phyloP scores from a whole-genome alignment of 129 eudicot species.

The Escallonia rubra region DNA sequence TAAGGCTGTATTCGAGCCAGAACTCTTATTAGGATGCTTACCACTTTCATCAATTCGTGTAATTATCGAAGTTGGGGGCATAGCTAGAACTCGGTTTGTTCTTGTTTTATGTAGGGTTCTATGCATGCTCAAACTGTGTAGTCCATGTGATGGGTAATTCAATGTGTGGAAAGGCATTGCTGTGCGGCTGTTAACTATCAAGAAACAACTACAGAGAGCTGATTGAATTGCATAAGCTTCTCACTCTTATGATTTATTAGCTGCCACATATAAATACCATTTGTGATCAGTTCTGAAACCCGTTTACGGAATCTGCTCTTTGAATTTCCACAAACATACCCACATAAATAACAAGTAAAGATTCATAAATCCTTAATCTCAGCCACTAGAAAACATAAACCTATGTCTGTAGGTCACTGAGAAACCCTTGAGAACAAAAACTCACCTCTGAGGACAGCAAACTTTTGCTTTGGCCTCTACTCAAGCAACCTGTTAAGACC shows the following conservation, averaged over 20 bases:
- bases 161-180: constrained; percentile 45
- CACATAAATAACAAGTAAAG: not conserved
- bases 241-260: not conserved
- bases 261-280: not conserved
- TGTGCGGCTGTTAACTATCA: constrained; percentile 1
- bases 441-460: constrained; percentile 19
- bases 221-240: not conserved
- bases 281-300: not conserved
- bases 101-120: constrained; percentile 13
- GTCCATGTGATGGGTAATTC: constrained; percentile 28
- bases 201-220: not conserved
- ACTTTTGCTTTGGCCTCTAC: constrained; percentile 2
- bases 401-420: not conserved
- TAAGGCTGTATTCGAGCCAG: constrained; percentile 17
- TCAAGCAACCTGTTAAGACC: not conserved
- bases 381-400: not conserved
- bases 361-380: not conserved
- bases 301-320: not conserved
- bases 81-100: constrained; percentile 23
- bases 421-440: constrained; percentile 9
- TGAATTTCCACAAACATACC: not conserved
- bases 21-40: constrained; percentile 10
- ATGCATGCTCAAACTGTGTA: constrained; percentile 29
- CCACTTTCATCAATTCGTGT: constrained; percentile 27
- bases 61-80: constrained; percentile 25